A percentile compares a stretch with the other conserved stretches of the same genome.
Conservation (phyloP, 148 eudicot species). For the Silene conica region DNA sequence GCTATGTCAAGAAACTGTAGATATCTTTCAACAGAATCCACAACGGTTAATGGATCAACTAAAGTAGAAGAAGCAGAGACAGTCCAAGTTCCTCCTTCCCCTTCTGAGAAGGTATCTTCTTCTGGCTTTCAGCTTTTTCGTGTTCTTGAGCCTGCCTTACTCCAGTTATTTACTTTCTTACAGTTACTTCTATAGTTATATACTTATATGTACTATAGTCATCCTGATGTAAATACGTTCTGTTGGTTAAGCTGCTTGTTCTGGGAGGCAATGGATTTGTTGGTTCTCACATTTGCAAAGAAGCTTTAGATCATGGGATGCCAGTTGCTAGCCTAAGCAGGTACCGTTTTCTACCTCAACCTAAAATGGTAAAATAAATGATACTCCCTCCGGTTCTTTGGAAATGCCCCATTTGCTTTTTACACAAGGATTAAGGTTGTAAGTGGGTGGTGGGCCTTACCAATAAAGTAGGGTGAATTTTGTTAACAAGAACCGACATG, state of each 20-base stretch:
- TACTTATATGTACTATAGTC: not conserved
- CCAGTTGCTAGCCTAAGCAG: constrained; percentile 83
- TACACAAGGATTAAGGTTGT: too few relatives aligned
- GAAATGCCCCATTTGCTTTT: too few relatives aligned
- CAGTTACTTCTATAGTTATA: not conserved
- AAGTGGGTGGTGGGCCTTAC: too few relatives aligned
- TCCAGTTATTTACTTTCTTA: not conserved
- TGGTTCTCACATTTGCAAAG: constrained; percentile 78
- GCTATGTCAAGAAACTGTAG: constrained; percentile 39
- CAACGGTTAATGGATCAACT: constrained; percentile 35
- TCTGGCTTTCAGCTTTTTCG: not conserved
- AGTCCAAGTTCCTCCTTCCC: constrained; percentile 52
- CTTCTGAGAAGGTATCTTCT: constrained; percentile 53
- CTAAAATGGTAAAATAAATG: not conserved
- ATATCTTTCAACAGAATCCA: constrained; percentile 45
- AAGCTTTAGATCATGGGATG: constrained; percentile 58
- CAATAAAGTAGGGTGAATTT: too few relatives aligned
- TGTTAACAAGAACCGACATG: too few relatives aligned
- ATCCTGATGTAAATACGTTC: not conserved
- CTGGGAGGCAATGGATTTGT: constrained; percentile 87
- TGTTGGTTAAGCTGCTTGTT: constrained; percentile 55
- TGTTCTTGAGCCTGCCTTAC: not conserved
- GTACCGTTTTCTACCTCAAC: constrained; percentile 26
- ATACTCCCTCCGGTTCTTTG: too few relatives aligned
- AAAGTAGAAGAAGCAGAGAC: constrained; percentile 76